Evolutionary conservation across 768 basidiomycete genomes (phyloP).

Genomic region (Termitomyces sp.): DNA sequence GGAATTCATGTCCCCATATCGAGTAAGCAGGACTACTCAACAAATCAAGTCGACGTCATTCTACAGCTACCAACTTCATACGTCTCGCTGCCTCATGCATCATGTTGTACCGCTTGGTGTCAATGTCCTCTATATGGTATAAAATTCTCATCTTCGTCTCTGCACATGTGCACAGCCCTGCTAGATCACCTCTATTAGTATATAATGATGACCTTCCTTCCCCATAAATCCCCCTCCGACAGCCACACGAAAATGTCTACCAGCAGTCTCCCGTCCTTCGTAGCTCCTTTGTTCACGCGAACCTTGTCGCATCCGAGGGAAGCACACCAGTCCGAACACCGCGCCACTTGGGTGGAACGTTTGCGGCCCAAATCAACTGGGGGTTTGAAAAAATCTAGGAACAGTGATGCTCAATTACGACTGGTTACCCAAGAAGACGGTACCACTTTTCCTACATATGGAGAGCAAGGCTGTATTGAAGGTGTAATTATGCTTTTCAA

Average conservation of each 20-base stretch:
- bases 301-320: conserved; percentile 50
- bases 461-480: conserved; percentile 42
- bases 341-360: conserved; percentile 40
- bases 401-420: conserved; percentile 45
- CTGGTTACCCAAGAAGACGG: conserved; percentile 49
- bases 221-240: neutral
- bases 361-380: conserved; percentile 34
- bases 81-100: too few relatives aligned
- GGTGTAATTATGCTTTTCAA: conserved; percentile 53
- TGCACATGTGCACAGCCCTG: conserved; percentile 9
- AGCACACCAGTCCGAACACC: conserved; percentile 48
- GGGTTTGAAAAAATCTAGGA: conserved; percentile 55
- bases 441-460: conserved; percentile 52
- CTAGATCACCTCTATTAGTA: conserved; percentile 1
- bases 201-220: neutral
- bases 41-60: neutral
- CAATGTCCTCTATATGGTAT: conserved; percentile 13
- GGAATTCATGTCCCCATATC: too few relatives aligned
- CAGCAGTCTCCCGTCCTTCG: conserved; percentile 47
- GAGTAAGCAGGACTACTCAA: too few relatives aligned
- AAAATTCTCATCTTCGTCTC: conserved; percentile 13
- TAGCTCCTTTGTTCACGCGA: conserved; percentile 26
- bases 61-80: neutral
- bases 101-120: neutral
- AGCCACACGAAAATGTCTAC: conserved; percentile 39